Percentiles rank a stretch among this genome's conserved stretches.
Evolutionary conservation across 179 eudicot species (phyloP).

Genomic region (Sideroxylon spinosum): DNA sequence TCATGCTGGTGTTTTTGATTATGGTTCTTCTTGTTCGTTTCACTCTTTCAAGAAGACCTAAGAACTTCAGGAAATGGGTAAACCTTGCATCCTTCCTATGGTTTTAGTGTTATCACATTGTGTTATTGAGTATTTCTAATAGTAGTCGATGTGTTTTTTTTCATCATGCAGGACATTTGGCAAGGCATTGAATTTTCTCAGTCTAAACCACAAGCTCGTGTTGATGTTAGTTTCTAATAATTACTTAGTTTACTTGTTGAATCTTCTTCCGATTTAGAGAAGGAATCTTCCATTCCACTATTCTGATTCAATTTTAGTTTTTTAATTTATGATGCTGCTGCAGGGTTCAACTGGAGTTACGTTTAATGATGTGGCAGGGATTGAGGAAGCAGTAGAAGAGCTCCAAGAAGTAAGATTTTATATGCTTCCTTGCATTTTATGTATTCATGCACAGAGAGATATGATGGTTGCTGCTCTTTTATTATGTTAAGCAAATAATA

Average conservation of each 20-base stretch:
- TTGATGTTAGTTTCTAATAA: slow-evolving; percentile 61
- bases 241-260: neutral
- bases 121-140: neutral
- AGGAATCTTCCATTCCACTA: neutral
- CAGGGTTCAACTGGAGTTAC: slow-evolving; percentile 98
- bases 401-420: slow-evolving; percentile 74
- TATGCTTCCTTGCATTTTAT: neutral
- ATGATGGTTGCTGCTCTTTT: neutral
- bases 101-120: neutral
- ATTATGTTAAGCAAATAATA: neutral
- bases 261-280: neutral
- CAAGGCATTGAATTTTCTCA: slow-evolving; percentile 94
- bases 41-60: slow-evolving; percentile 80
- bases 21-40: slow-evolving; percentile 77
- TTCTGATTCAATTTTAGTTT: neutral
- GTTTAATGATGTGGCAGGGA: slow-evolving; percentile 91
- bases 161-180: slow-evolving; percentile 80
- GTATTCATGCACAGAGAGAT: neutral
- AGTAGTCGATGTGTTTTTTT: slow-evolving; percentile 19
- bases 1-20: slow-evolving; percentile 47
- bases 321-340: slow-evolving; percentile 10
- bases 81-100: slow-evolving; percentile 21
- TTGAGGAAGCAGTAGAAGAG: slow-evolving; percentile 96
- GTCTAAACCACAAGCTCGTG: slow-evolving; percentile 94
- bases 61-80: slow-evolving; percentile 94